Conservation (phyloP, 1,284 basidiomycete species). For the Phenoliferia sp. region DNA sequence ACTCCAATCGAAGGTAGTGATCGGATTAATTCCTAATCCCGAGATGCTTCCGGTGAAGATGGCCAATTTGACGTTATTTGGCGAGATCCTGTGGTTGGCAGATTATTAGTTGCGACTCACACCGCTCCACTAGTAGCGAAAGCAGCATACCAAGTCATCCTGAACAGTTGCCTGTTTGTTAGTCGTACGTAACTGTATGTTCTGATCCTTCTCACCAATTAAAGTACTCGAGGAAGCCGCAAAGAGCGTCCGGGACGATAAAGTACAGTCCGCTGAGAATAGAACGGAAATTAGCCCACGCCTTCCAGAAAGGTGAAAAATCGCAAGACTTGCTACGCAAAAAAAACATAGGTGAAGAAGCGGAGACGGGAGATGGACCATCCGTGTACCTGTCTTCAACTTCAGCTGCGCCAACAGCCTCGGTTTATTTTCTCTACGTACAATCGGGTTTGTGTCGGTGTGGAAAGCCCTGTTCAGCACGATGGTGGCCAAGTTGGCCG, state of each 20-base stretch:
- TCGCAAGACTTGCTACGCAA: background rate
- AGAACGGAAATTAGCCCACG: background rate
- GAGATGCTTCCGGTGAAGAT: background rate
- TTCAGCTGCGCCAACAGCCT: background rate
- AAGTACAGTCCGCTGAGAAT: background rate
- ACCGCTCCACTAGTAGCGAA: no score
- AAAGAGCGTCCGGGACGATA: background rate
- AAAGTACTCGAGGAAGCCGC: no score
- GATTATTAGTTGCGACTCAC: no score
- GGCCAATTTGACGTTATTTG: background rate
- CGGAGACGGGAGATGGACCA: background rate
- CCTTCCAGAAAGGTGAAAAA: background rate
- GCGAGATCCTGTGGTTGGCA: no score
- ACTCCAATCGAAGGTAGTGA: background rate
- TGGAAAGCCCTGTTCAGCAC: no score
- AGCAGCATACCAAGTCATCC: no score
- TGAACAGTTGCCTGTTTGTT: no score
- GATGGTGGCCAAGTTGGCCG: background rate
- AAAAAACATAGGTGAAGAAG: background rate
- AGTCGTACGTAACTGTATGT: no score
- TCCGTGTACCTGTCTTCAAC: background rate
- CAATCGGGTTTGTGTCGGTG: no score
- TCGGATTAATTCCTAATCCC: background rate
- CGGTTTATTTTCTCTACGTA: no score
- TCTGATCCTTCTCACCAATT: no score